Evolutionary conservation across 441 rosid genomes (phyloP).

Genomic region (Gossypium schwendimanii): DNA sequence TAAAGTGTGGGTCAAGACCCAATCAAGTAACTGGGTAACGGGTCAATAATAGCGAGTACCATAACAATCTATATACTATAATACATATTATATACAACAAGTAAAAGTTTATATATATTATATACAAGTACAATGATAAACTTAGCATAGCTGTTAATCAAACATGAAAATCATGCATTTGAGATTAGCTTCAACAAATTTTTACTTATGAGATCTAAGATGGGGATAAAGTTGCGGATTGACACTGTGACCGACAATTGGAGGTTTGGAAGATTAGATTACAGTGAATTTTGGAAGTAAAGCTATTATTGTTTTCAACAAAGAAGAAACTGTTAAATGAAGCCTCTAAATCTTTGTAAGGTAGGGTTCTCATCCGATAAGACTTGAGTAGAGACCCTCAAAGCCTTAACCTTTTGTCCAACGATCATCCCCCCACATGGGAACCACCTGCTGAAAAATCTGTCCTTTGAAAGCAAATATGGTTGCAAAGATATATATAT

Average conservation of each 20-base stretch:
- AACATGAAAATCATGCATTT: not conserved
- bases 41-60: no score
- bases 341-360: not conserved
- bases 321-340: not conserved
- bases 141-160: not conserved
- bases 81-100: no score
- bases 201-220: not conserved
- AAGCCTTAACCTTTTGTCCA: not conserved
- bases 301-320: not conserved
- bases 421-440: not conserved
- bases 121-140: no score
- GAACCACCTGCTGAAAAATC: conserved; percentile 6
- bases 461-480: conserved; percentile 16
- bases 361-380: conserved; percentile 2
- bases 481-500: not conserved
- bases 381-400: not conserved
- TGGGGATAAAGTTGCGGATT: not conserved
- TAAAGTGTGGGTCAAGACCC: no score
- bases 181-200: not conserved
- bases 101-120: no score
- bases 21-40: no score
- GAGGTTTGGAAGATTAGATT: not conserved
- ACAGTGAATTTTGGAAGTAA: not conserved
- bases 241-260: not conserved
- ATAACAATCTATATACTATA: no score